Conservation (phyloP, 179 eudicot genomes). For the Corrigiola litoralis region DNA sequence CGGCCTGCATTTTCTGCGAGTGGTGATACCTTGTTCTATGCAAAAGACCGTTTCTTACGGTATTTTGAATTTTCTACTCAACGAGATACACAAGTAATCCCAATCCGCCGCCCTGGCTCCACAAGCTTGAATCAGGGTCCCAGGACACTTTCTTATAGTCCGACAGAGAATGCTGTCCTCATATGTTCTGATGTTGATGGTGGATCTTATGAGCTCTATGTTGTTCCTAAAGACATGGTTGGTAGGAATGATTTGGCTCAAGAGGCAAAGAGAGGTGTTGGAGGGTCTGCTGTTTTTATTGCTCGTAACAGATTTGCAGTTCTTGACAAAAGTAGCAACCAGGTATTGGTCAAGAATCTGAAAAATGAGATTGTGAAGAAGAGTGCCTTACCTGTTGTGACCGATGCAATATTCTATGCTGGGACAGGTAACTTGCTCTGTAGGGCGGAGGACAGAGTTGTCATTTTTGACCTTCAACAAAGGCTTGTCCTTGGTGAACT, state of each 20-base stretch:
- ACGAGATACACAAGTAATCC: constrained; percentile 69
- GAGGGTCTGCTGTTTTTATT: constrained; percentile 51
- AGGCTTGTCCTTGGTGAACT: constrained; percentile 41
- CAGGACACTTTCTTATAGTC: constrained; percentile 79
- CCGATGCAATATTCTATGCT: constrained; percentile 50
- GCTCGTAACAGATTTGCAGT: constrained; percentile 56
- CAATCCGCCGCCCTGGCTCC: constrained; percentile 92
- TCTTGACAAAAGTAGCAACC: constrained; percentile 46
- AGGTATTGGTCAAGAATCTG: constrained; percentile 39
- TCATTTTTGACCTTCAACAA: constrained; percentile 47
- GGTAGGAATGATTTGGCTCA: constrained; percentile 41
- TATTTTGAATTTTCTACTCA: constrained; percentile 74
- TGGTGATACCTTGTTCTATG: constrained; percentile 74
- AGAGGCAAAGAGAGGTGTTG: constrained; percentile 46
- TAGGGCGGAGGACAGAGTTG: constrained; percentile 43
- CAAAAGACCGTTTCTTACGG: constrained; percentile 87
- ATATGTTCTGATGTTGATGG: constrained; percentile 92
- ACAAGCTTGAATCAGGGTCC: constrained; percentile 80
- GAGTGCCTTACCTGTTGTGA: constrained; percentile 36
- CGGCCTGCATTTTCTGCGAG: constrained; percentile 93
- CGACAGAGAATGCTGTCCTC: constrained; percentile 89
- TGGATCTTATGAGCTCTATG: constrained; percentile 88
- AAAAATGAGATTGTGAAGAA: constrained; percentile 45
- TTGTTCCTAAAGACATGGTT: constrained; percentile 39
- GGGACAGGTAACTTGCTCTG: constrained; percentile 49